phyloP scores from a whole-genome alignment of 768 basidiomycete species.

The Daedaleopsis nitida region DNA sequence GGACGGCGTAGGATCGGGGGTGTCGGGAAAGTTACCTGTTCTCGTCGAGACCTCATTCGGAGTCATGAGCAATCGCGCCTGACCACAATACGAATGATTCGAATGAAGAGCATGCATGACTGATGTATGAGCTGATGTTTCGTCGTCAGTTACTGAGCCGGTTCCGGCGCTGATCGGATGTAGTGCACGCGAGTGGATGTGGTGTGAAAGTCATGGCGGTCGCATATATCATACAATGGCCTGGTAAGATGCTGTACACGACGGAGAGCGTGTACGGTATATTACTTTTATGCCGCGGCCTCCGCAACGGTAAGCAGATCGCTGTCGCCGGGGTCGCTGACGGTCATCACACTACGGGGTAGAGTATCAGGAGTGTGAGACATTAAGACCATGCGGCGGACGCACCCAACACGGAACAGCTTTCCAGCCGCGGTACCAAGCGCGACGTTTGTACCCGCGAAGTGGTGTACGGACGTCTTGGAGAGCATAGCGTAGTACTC shows the following conservation, averaged over 20 bases:
- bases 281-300: conserved; percentile 55
- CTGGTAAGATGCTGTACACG: conserved; percentile 20
- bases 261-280: conserved; percentile 17
- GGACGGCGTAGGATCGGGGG: neutral
- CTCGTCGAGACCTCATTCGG: too few relatives aligned
- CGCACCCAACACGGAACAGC: conserved; percentile 96
- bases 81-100: too few relatives aligned
- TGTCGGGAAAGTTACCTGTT: too few relatives aligned
- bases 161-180: too few relatives aligned
- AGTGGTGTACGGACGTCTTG: conserved; percentile 98
- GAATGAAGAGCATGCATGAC: too few relatives aligned
- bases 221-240: conserved; percentile 22
- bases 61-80: neutral
- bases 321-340: conserved; percentile 94
- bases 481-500: conserved; percentile 99
- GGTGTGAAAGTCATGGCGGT: conserved; percentile 6
- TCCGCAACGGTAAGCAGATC: conserved; percentile 90
- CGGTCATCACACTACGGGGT: conserved; percentile 85
- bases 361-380: neutral
- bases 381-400: conserved; percentile 20
- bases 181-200: neutral
- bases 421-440: conserved; percentile 99
- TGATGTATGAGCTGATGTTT: too few relatives aligned
- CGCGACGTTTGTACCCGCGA: conserved; percentile 95
- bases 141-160: too few relatives aligned